Conservation (phyloP, 2,329 filamentous ascomycete genomes). For the Coniella vitis region DNA sequence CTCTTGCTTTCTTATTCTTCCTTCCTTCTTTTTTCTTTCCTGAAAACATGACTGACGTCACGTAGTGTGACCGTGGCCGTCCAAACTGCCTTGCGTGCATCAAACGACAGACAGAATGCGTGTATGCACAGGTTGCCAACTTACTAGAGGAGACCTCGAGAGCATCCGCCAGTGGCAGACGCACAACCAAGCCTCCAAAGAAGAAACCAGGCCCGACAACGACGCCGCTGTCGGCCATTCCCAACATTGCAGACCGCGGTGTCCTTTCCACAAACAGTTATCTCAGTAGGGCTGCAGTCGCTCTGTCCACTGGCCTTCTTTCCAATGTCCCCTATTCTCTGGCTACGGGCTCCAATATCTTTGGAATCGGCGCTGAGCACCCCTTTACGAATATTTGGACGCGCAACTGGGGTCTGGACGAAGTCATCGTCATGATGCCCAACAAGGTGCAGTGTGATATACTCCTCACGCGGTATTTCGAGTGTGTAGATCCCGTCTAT, state of each 20-base stretch:
- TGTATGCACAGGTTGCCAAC: constrained; percentile 70
- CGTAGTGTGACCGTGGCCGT: constrained; percentile 65
- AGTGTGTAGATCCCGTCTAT: constrained; percentile 72
- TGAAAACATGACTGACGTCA: constrained; percentile 2
- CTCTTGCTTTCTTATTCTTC: background rate
- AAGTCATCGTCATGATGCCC: constrained; percentile 69
- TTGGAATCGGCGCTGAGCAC: constrained; percentile 72
- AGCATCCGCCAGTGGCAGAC: constrained; percentile 43
- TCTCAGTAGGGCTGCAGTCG: constrained; percentile 43
- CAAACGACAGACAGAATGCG: constrained; percentile 69
- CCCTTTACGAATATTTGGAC: constrained; percentile 84
- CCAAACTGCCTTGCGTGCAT: constrained; percentile 64
- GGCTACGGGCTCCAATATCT: constrained; percentile 67
- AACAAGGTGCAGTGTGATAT: constrained; percentile 71
- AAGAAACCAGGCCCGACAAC: constrained; percentile 36
- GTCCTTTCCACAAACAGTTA: constrained; percentile 36
- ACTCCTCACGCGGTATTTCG: constrained; percentile 56
- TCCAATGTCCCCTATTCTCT: constrained; percentile 68
- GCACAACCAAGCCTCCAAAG: constrained; percentile 52
- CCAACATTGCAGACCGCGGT: constrained; percentile 51
- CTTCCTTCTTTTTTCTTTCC: background rate
- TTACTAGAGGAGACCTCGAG: constrained; percentile 63
- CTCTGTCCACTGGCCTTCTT: constrained; percentile 54
- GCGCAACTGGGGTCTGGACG: constrained; percentile 64
- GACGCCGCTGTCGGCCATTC: constrained; percentile 35